These are phyloP conservation scores for Saturnispora bothae DNA, from an alignment of 805 yeast species.

Conservation along the genomic window DNA sequence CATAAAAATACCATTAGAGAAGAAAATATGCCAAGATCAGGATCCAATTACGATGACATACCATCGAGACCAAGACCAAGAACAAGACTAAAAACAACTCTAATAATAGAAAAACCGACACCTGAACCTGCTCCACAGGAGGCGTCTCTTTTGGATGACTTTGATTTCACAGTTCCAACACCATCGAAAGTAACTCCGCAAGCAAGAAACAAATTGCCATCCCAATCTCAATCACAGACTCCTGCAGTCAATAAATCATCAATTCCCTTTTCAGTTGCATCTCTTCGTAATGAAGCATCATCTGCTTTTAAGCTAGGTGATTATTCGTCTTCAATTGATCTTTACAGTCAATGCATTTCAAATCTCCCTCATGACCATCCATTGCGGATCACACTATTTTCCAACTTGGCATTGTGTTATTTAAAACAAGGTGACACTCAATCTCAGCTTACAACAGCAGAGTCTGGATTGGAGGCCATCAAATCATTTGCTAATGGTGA, in stretches of 20 bases:
- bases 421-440: slow-evolving; percentile 64
- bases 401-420: slow-evolving; percentile 64
- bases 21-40: slow-evolving; percentile 22
- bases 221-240: slow-evolving; percentile 9
- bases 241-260: slow-evolving; percentile 14
- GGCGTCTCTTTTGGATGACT: slow-evolving; percentile 10
- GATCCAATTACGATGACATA: background rate
- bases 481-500: slow-evolving; percentile 22
- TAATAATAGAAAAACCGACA: too few relatives aligned
- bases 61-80: background rate
- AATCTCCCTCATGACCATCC: slow-evolving; percentile 56
- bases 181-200: slow-evolving; percentile 15
- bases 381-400: slow-evolving; percentile 52
- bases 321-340: slow-evolving; percentile 51
- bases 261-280: slow-evolving; percentile 30
- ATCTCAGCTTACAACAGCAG: slow-evolving; percentile 31
- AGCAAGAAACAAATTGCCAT: slow-evolving; percentile 8
- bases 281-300: slow-evolving; percentile 46
- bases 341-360: slow-evolving; percentile 40
- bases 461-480: slow-evolving; percentile 38
- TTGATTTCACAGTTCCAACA: background rate
- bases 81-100: too few relatives aligned
- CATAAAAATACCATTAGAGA: slow-evolving; percentile 28
- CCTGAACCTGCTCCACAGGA: background rate
- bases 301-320: slow-evolving; percentile 73